These are phyloP conservation scores for Entonaema liquescens DNA, from an alignment of 495 filamentous ascomycete genomes.

Conservation along the genomic window DNA sequence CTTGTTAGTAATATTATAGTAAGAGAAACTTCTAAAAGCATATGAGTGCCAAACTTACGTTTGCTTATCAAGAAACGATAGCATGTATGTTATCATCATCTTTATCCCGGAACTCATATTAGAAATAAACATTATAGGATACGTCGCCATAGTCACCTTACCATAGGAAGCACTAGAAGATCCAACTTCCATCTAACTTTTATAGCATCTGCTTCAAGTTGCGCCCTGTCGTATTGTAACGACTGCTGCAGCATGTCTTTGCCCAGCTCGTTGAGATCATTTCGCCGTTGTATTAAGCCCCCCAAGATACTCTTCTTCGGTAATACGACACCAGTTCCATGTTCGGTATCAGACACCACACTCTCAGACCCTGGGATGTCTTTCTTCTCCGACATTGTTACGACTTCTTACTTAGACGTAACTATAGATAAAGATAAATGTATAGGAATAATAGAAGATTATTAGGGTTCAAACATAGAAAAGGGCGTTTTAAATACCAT, in stretches of 20 bases:
- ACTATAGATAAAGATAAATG: background rate
- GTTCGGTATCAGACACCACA: slow-evolving; percentile 26
- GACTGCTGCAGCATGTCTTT: slow-evolving; percentile 43
- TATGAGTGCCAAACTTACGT: slow-evolving; percentile 35
- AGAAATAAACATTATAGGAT: slow-evolving; percentile 9
- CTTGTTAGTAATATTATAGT: no score
- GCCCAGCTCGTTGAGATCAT: slow-evolving; percentile 40
- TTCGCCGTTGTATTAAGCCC: slow-evolving; percentile 28
- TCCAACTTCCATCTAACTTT: slow-evolving; percentile 44
- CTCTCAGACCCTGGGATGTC: slow-evolving; percentile 10
- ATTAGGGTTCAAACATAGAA: background rate
- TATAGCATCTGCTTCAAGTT: slow-evolving; percentile 44
- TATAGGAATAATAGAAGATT: background rate
- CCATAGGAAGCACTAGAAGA: slow-evolving; percentile 46
- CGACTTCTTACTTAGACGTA: no score
- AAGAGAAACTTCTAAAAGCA: slow-evolving; percentile 14
- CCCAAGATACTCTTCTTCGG: slow-evolving; percentile 31
- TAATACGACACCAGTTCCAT: slow-evolving; percentile 8
- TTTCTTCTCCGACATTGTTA: slow-evolving; percentile 39
- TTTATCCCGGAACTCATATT: slow-evolving; percentile 13
- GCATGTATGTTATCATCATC: slow-evolving; percentile 48
- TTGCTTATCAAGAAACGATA: slow-evolving; percentile 47
- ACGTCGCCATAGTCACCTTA: slow-evolving; percentile 11
- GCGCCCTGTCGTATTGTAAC: slow-evolving; percentile 44
- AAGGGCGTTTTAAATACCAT: slow-evolving; percentile 19